phyloP scores from a whole-genome alignment of 2,329 filamentous ascomycete species.

The Verticillium nonalfalfae region DNA sequence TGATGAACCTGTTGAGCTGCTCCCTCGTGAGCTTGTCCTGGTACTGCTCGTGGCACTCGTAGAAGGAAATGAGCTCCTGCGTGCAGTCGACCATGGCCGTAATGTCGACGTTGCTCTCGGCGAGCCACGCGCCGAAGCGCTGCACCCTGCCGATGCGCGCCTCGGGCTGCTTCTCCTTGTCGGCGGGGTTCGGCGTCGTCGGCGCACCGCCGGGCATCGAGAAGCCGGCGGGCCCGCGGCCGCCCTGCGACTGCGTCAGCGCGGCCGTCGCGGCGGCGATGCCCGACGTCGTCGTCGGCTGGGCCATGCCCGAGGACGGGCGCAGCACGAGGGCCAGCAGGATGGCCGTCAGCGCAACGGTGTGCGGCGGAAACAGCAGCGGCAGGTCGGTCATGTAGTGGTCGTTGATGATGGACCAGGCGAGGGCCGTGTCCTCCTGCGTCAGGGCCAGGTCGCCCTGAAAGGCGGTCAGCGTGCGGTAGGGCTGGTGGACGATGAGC shows the following conservation, averaged over 20 bases:
- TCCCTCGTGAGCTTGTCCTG: constrained; percentile 54
- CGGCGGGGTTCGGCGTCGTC: constrained; percentile 7
- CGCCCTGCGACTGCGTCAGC: constrained; percentile 37
- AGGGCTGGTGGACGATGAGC: constrained; percentile 85
- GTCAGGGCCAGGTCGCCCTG: constrained; percentile 63
- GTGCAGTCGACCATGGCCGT: constrained; percentile 81
- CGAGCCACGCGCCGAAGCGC: constrained; percentile 67
- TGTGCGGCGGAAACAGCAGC: constrained; percentile 76
- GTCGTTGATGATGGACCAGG: constrained; percentile 83
- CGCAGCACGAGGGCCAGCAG: constrained; percentile 78
- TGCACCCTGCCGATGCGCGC: constrained; percentile 59
- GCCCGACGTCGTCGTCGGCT: constrained; percentile 29
- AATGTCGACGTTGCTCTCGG: constrained; percentile 80
- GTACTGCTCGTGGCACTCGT: constrained; percentile 62
- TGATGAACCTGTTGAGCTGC: constrained; percentile 53
- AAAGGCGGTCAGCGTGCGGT: constrained; percentile 70
- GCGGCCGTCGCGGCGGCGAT: constrained; percentile 44
- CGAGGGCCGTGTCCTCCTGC: constrained; percentile 72
- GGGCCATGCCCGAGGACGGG: constrained; percentile 36
- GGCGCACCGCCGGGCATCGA: constrained; percentile 6
- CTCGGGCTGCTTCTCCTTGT: constrained; percentile 44
- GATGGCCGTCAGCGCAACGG: constrained; percentile 81
- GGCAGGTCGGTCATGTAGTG: constrained; percentile 90
- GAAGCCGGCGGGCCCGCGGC: constrained; percentile 3
- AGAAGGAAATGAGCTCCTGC: constrained; percentile 86